These are phyloP conservation scores for Starmerella apicola DNA, from an alignment of 805 yeast genomes.

Conservation along the genomic window DNA sequence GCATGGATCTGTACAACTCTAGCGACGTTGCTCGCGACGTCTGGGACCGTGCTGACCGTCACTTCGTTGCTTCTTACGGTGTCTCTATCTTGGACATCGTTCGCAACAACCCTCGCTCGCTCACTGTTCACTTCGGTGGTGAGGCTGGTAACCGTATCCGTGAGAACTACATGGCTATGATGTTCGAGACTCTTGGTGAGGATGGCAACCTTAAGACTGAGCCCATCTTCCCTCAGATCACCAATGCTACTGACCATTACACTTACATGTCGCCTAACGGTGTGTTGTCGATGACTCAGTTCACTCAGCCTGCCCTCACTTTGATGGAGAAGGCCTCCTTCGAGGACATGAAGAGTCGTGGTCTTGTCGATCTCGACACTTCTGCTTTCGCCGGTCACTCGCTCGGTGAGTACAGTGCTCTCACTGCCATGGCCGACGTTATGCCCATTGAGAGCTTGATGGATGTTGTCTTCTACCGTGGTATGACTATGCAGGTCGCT, in stretches of 20 bases:
- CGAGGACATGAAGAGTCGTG: conserved; percentile 94
- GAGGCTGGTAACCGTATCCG: conserved; percentile 90
- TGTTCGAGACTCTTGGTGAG: conserved; percentile 85
- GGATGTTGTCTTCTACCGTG: conserved; percentile 97
- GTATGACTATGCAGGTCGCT: conserved; percentile 99
- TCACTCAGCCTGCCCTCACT: conserved; percentile 98
- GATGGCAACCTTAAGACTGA: conserved; percentile 78
- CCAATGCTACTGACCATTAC: conserved; percentile 64
- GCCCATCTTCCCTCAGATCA: conserved; percentile 88
- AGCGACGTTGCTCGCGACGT: conserved; percentile 87
- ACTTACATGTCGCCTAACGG: conserved; percentile 91
- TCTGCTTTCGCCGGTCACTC: conserved; percentile 98
- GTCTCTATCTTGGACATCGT: conserved; percentile 95
- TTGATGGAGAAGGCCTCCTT: conserved; percentile 98
- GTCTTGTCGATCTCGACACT: conserved; percentile 74
- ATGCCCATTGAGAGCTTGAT: conserved; percentile 97
- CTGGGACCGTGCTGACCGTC: conserved; percentile 96
- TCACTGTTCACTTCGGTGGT: conserved; percentile 96
- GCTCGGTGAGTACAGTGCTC: conserved; percentile 96
- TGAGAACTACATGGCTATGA: conserved; percentile 90
- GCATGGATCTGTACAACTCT: conserved; percentile 91
- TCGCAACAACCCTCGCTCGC: conserved; percentile 85
- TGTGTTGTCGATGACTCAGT: conserved; percentile 92
- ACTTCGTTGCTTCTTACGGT: conserved; percentile 87
- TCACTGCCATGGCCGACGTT: conserved; percentile 92